Conservation (phyloP, 306 rosid genomes). For the Benincasa hispida region DNA sequence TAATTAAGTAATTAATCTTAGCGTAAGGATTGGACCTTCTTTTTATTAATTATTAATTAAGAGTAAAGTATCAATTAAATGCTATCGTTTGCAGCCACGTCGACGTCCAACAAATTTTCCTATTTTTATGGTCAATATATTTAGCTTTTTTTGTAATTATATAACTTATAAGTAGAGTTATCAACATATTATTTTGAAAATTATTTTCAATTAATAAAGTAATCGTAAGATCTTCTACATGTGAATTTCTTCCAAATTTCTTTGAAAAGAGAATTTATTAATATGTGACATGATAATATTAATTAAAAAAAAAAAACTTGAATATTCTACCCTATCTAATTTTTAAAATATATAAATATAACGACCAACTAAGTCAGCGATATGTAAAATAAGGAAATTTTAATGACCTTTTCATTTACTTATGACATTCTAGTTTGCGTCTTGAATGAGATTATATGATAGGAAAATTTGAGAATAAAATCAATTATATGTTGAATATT, state of each 20-base stretch:
- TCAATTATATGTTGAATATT: neutral
- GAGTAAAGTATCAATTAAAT: neutral
- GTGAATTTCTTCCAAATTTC: neutral
- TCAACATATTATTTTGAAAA: neutral
- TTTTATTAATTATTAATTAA: neutral
- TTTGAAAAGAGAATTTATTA: neutral
- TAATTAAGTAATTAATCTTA: neutral
- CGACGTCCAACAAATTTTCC: neutral
- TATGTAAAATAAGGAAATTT: neutral
- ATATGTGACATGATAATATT: neutral
- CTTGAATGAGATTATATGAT: neutral
- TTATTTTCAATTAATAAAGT: neutral
- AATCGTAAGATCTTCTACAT: neutral
- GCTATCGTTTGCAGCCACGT: neutral
- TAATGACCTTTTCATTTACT: neutral
- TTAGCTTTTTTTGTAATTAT: neutral
- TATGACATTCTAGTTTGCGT: neutral
- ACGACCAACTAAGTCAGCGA: neutral
- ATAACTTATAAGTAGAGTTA: neutral
- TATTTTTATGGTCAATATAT: neutral
- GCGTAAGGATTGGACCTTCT: neutral
- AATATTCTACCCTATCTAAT: neutral
- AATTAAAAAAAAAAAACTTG: neutral
- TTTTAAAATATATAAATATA: neutral
- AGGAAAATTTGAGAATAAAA: neutral